Conservation (phyloP, 148 eudicot species). For the Rhododendron mucronatum region DNA sequence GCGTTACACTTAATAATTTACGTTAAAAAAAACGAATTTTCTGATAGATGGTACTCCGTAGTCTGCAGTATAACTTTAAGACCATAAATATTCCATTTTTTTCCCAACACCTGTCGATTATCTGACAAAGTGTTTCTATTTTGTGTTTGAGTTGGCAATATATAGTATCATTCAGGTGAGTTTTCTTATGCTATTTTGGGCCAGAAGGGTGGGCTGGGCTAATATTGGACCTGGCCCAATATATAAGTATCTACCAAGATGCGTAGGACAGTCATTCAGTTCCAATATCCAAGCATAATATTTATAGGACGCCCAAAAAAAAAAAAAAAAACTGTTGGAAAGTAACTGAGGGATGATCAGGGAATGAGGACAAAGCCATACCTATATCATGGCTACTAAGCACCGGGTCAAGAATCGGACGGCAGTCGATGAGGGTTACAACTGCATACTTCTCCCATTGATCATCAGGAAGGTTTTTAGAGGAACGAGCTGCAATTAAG, state of each 20-base stretch:
- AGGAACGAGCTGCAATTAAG: constrained; percentile 62
- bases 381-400: constrained; percentile 64
- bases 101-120: background rate
- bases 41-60: background rate
- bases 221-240: background rate
- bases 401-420: constrained; percentile 68
- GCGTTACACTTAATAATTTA: background rate
- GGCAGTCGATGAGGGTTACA: constrained; percentile 69
- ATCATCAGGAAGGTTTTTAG: constrained; percentile 47
- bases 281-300: background rate
- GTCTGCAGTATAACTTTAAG: background rate
- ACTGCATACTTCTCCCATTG: constrained; percentile 88
- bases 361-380: constrained; percentile 21
- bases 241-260: background rate
- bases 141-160: background rate
- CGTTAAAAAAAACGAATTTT: background rate
- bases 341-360: background rate
- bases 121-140: background rate
- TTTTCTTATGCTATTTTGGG: background rate
- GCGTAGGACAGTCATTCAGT: background rate
- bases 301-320: background rate
- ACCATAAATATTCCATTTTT: background rate
- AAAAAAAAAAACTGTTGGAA: background rate
- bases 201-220: background rate
- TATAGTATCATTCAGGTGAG: background rate